phyloP scores from a whole-genome alignment of 148 eudicot species.

The Camellia sinensis region DNA sequence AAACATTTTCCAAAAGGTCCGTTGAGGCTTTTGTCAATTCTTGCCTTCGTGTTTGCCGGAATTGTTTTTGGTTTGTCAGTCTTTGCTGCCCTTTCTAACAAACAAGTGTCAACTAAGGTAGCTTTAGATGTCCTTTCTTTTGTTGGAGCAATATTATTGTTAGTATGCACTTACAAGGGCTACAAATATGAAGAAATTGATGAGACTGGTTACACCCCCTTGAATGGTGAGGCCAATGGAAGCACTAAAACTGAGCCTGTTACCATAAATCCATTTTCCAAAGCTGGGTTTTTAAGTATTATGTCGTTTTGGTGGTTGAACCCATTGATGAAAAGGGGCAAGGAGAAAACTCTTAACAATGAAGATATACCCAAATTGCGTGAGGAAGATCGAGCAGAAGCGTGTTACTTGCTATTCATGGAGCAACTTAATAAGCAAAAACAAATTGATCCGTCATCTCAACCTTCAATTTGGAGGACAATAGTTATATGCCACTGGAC shows the following conservation, averaged over 20 bases:
- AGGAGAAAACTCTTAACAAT: conserved; percentile 59
- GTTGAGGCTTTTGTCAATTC: conserved; percentile 42
- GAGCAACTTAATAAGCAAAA: conserved; percentile 44
- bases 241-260: conserved; percentile 25
- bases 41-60: conserved; percentile 39
- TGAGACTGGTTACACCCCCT: conserved; percentile 46
- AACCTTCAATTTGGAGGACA: conserved; percentile 57
- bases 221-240: conserved; percentile 33
- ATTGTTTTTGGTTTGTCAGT: conserved; percentile 41
- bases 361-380: conserved; percentile 65
- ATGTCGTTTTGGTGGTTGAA: conserved; percentile 88
- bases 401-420: conserved; percentile 53
- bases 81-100: conserved; percentile 26
- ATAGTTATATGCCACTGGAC: conserved; percentile 63
- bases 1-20: conserved; percentile 23
- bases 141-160: conserved; percentile 61
- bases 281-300: conserved; percentile 51
- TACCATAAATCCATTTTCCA: conserved; percentile 47
- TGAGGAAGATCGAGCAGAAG: conserved; percentile 59
- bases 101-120: conserved; percentile 42
- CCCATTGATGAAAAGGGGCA: conserved; percentile 73
- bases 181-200: conserved; percentile 33
- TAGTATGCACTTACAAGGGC: conserved; percentile 64
- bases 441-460: conserved; percentile 31
- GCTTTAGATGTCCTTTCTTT: conserved; percentile 53